These are phyloP conservation scores for Fereydounia khargensis DNA, from an alignment of 1,284 basidiomycete genomes.

Conservation along the genomic window DNA sequence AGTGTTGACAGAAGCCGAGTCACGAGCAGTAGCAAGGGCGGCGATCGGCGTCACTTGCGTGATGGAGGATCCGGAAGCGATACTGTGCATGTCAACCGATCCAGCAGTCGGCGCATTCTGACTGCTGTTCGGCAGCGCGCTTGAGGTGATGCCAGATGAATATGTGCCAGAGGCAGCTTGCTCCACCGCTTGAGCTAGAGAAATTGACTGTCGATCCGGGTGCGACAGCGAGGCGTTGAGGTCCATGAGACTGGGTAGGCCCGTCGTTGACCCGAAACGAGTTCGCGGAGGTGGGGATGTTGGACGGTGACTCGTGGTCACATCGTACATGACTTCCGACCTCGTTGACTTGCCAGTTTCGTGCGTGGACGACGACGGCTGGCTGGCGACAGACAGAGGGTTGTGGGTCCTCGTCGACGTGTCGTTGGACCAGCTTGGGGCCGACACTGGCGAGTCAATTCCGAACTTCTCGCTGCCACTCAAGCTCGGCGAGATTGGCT, in stretches of 20 bases:
- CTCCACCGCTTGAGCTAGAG: constrained; percentile 30
- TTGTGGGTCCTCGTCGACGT: no score
- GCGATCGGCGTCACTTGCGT: no score
- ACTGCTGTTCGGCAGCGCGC: no score
- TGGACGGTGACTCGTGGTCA: constrained; percentile 46
- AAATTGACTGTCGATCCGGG: constrained; percentile 21
- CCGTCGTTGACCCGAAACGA: constrained; percentile 18
- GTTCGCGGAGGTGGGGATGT: constrained; percentile 39
- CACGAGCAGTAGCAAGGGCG: no score
- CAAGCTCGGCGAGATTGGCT: no score
- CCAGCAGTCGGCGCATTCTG: no score
- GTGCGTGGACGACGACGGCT: background rate
- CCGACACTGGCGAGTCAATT: no score
- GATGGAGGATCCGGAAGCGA: no score
- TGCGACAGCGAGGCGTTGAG: constrained; percentile 9
- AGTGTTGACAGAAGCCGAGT: no score
- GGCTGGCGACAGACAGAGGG: background rate
- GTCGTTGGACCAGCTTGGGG: no score
- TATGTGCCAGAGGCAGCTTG: constrained; percentile 14
- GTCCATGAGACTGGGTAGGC: constrained; percentile 40
- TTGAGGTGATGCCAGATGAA: background rate
- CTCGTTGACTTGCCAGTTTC: background rate
- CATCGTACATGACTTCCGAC: constrained; percentile 45
- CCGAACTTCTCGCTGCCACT: no score
- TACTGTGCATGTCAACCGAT: no score